Percentiles rank a stretch among this genome's conserved stretches.
Conservation (phyloP, 441 rosid genomes). For the Gossypium davidsonii region DNA sequence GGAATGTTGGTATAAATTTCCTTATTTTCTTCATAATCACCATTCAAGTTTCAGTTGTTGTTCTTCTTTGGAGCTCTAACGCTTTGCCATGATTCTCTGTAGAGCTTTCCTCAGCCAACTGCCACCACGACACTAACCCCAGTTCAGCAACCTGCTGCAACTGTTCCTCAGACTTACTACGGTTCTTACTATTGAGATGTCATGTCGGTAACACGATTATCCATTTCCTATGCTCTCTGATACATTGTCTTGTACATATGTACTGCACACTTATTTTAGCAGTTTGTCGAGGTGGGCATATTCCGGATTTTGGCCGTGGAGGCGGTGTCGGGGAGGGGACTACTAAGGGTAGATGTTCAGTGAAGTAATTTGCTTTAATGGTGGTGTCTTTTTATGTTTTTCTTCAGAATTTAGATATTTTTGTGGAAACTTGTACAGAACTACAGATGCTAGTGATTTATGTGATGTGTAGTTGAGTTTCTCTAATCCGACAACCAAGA, state of each 20-base stretch:
- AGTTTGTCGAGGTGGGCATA: background rate
- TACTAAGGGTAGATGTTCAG: background rate
- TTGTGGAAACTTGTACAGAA: background rate
- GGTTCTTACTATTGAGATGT: slow-evolving; percentile 57
- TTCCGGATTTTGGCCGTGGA: background rate
- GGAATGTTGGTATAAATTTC: background rate
- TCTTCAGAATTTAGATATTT: background rate
- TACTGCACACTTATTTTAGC: background rate
- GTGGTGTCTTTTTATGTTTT: background rate
- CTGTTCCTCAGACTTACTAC: slow-evolving; percentile 70
- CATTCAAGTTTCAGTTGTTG: no score
- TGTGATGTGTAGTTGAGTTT: background rate
- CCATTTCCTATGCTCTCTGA: background rate
- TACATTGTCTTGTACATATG: background rate
- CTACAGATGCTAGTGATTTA: background rate
- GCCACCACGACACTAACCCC: slow-evolving; percentile 50
- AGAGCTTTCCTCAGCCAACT: slow-evolving; percentile 60
- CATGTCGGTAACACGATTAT: background rate
- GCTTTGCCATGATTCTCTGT: slow-evolving; percentile 12
- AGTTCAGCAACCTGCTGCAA: slow-evolving; percentile 48
- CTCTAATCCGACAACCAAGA: no score
- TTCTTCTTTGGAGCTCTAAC: background rate
- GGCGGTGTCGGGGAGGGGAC: background rate
- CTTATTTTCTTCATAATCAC: background rate
- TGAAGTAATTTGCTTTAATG: background rate